These are phyloP conservation scores for Penicillium chermesinum DNA, from an alignment of 495 filamentous ascomycete genomes.

Conservation along the genomic window DNA sequence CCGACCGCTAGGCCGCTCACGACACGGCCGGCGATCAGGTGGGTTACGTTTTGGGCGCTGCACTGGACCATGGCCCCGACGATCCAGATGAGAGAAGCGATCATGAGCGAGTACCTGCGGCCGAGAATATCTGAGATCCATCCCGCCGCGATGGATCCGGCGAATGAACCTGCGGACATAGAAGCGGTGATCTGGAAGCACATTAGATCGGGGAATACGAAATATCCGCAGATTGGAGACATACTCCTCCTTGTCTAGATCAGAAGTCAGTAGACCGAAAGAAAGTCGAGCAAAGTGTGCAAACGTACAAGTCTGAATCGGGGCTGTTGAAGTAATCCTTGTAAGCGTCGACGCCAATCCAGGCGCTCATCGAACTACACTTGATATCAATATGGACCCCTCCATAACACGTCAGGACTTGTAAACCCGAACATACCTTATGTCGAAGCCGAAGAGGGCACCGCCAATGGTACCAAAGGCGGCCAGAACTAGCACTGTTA, in stretches of 20 bases:
- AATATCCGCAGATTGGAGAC: conserved; percentile 1
- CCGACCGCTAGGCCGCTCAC: conserved; percentile 70
- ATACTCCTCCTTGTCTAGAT: conserved; percentile 48
- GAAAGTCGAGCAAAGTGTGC: background rate
- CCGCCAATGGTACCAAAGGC: conserved; percentile 49
- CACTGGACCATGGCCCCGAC: conserved; percentile 64
- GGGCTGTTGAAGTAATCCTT: conserved; percentile 62
- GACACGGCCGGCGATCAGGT: conserved; percentile 65
- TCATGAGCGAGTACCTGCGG: conserved; percentile 58
- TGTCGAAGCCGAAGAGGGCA: conserved; percentile 42
- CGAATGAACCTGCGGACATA: conserved; percentile 62
- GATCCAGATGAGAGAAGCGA: conserved; percentile 67
- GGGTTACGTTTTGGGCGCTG: conserved; percentile 52
- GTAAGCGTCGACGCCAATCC: conserved; percentile 66
- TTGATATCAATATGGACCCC: too few species aligned
- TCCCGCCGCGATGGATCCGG: conserved; percentile 59
- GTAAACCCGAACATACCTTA: conserved; percentile 25
- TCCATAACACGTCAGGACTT: too few species aligned
- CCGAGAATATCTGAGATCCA: conserved; percentile 62
- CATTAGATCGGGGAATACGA: background rate
- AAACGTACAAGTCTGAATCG: conserved; percentile 40
- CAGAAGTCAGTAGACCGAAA: background rate
- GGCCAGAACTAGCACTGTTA: conserved; percentile 34
- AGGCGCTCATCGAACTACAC: conserved; percentile 60
- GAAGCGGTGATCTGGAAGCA: conserved; percentile 42